These are phyloP conservation scores for Trypethelium eluteriae DNA, from an alignment of 495 filamentous ascomycete genomes.

Conservation along the genomic window DNA sequence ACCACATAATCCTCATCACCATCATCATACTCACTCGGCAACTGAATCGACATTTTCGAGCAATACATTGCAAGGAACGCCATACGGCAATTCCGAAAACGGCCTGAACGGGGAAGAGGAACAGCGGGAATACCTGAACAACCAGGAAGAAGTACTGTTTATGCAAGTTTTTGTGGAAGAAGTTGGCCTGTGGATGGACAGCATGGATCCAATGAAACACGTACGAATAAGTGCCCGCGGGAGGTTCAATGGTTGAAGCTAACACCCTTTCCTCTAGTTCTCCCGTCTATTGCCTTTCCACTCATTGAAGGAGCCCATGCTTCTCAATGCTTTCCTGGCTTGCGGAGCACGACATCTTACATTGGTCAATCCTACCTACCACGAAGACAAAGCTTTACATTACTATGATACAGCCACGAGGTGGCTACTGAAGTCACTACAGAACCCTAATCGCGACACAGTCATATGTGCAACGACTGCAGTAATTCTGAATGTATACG, in stretches of 20 bases:
- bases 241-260: constrained; percentile 13
- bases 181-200: constrained; percentile 91
- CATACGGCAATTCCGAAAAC: constrained; percentile 38
- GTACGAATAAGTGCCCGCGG: constrained; percentile 38
- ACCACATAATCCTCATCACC: constrained; percentile 29
- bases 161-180: constrained; percentile 91
- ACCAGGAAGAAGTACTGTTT: constrained; percentile 68
- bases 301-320: constrained; percentile 74
- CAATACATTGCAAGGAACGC: constrained; percentile 22
- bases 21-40: constrained; percentile 26
- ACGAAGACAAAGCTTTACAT: constrained; percentile 66
- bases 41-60: constrained; percentile 34
- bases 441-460: constrained; percentile 75
- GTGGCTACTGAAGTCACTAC: constrained; percentile 60
- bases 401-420: constrained; percentile 79
- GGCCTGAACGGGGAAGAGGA: constrained; percentile 26
- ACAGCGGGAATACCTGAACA: constrained; percentile 48
- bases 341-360: constrained; percentile 79
- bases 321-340: constrained; percentile 84
- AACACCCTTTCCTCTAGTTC: constrained; percentile 47
- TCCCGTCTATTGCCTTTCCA: constrained; percentile 72
- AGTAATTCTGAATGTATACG: constrained; percentile 82
- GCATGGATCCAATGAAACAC: constrained; percentile 77
- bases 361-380: constrained; percentile 60
- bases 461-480: constrained; percentile 84